Evolutionary conservation across 192 early-diverging fungal genomes (phyloP).

Genomic region (Podila horticola): DNA sequence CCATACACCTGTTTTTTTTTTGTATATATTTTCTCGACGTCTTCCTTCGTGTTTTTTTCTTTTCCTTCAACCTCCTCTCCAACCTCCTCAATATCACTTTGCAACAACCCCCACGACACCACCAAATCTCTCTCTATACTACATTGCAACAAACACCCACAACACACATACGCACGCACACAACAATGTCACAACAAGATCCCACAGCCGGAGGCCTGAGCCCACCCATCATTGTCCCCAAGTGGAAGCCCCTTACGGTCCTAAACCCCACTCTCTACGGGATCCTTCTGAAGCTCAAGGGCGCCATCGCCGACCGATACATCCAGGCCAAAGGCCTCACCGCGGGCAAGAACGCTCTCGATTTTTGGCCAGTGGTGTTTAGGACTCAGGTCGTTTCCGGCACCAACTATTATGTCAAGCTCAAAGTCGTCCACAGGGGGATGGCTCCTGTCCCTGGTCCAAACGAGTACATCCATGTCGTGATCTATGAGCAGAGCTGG

Average conservation of each 20-base stretch:
- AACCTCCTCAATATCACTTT: too few species aligned
- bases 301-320: constrained; percentile 1
- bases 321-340: background rate
- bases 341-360: background rate
- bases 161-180: background rate
- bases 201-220: background rate
- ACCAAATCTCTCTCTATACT: background rate
- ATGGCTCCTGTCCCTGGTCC: too few species aligned
- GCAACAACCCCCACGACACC: background rate
- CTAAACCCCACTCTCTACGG: constrained; percentile 5
- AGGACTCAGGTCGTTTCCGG: constrained; percentile 30
- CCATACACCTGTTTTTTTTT: too few species aligned
- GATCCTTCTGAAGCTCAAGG: background rate
- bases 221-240: background rate
- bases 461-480: constrained; percentile 17
- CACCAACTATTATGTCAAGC: constrained; percentile 30
- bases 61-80: background rate
- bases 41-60: background rate
- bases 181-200: background rate
- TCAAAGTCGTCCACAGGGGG: constrained; percentile 6
- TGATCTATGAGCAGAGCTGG: constrained; percentile 25
- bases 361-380: constrained; percentile 15
- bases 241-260: constrained; percentile 1
- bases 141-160: background rate
- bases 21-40: background rate